Evolutionary conservation across 1,284 basidiomycete species (phyloP).

Genomic region (Ustilago cynodontis): DNA sequence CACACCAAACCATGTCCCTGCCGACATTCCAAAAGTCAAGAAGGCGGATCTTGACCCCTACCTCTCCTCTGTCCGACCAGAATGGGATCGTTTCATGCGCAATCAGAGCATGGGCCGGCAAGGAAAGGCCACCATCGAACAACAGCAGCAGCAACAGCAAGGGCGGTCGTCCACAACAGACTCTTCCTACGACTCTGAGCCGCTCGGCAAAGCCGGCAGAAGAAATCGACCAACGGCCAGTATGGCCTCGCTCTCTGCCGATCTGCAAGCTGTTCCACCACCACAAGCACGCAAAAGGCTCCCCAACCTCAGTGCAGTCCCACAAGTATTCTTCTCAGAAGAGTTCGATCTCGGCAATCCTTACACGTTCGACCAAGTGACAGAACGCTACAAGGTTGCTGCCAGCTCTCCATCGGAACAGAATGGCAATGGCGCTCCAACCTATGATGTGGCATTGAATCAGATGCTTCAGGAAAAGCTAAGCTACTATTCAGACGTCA

Average conservation of each 20-base stretch:
- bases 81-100: slow-evolving; percentile 67
- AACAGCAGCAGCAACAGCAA: slow-evolving; percentile 22
- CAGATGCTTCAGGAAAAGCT: slow-evolving; percentile 87
- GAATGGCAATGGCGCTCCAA: slow-evolving; percentile 18
- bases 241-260: slow-evolving; percentile 44
- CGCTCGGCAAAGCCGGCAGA: slow-evolving; percentile 27
- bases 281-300: slow-evolving; percentile 47
- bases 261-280: slow-evolving; percentile 38
- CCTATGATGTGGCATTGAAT: slow-evolving; percentile 67
- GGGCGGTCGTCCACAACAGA: slow-evolving; percentile 14
- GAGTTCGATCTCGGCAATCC: slow-evolving; percentile 89
- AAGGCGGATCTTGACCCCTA: slow-evolving; percentile 61
- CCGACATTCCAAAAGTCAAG: slow-evolving; percentile 60
- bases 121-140: slow-evolving; percentile 46
- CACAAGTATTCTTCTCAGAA: slow-evolving; percentile 80
- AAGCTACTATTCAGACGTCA: slow-evolving; percentile 90
- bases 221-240: slow-evolving; percentile 19
- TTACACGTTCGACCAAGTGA: slow-evolving; percentile 83
- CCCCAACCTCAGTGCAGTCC: slow-evolving; percentile 79
- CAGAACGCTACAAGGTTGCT: slow-evolving; percentile 73
- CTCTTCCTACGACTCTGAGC: slow-evolving; percentile 29
- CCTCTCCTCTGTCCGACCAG: slow-evolving; percentile 53
- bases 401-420: slow-evolving; percentile 18
- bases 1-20: slow-evolving; percentile 51
- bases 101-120: slow-evolving; percentile 58